Conservation (phyloP, 495 filamentous ascomycete genomes). For the Annulohypoxylon bovei region DNA sequence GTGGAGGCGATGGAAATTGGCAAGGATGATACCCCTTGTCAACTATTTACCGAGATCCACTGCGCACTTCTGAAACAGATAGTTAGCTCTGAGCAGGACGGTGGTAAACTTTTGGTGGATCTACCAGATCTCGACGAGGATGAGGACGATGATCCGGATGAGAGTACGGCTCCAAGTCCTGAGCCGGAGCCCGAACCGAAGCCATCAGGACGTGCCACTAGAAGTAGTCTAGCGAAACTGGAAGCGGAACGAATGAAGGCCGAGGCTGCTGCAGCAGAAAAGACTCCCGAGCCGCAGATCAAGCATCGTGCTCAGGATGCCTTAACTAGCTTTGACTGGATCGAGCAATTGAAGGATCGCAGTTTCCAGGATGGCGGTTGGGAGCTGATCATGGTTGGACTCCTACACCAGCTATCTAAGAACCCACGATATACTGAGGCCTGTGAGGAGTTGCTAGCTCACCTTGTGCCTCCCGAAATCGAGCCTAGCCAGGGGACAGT, state of each 20-base stretch:
- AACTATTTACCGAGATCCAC: slow-evolving; percentile 90
- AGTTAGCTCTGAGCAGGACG: slow-evolving; percentile 76
- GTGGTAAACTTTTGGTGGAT: slow-evolving; percentile 79
- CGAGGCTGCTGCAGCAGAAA: slow-evolving; percentile 60
- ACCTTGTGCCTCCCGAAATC: slow-evolving; percentile 79
- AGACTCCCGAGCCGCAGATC: slow-evolving; percentile 51
- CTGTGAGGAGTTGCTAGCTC: slow-evolving; percentile 80
- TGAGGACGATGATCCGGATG: slow-evolving; percentile 64
- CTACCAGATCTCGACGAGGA: slow-evolving; percentile 80
- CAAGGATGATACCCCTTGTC: slow-evolving; percentile 79
- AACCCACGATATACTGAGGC: slow-evolving; percentile 71
- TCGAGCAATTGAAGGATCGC: slow-evolving; percentile 80
- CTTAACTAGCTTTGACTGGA: slow-evolving; percentile 78
- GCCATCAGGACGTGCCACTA: slow-evolving; percentile 75
- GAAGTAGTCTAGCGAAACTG: slow-evolving; percentile 83
- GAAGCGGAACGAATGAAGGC: slow-evolving; percentile 73
- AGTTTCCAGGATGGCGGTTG: slow-evolving; percentile 92
- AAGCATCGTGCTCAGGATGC: slow-evolving; percentile 85
- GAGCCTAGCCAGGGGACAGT: slow-evolving; percentile 80
- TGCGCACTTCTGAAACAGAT: slow-evolving; percentile 90
- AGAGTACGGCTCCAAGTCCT: slow-evolving; percentile 55
- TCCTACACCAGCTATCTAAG: slow-evolving; percentile 85
- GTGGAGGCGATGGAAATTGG: slow-evolving; percentile 85
- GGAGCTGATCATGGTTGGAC: slow-evolving; percentile 87
- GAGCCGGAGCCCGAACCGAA: slow-evolving; percentile 71